phyloP scores from a whole-genome alignment of 768 basidiomycete genomes.

The Fomitopsis serialis region DNA sequence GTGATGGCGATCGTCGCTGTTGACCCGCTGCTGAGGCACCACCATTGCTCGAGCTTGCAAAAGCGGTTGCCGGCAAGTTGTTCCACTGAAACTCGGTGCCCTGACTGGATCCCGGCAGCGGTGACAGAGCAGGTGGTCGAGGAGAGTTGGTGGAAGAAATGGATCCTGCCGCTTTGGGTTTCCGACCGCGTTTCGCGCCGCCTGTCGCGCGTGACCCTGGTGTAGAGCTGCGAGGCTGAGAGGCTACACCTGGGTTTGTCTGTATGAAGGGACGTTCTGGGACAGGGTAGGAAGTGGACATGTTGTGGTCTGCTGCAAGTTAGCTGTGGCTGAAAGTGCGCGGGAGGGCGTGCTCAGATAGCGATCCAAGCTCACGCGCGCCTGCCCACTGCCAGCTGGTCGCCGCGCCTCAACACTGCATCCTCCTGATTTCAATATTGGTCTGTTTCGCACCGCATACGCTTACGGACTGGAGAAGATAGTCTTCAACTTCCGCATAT shows the following conservation, averaged over 20 bases:
- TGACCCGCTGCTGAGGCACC: neutral
- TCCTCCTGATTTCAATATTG: too few species aligned
- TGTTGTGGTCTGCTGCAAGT: neutral
- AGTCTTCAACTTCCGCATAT: too few species aligned
- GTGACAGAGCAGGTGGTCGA: slow-evolving; percentile 11
- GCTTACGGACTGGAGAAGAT: too few species aligned
- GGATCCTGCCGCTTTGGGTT: slow-evolving; percentile 22
- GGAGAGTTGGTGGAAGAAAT: slow-evolving; percentile 11
- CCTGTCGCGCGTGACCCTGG: slow-evolving; percentile 12
- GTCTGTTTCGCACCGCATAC: too few species aligned
- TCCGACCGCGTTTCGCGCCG: slow-evolving; percentile 26
- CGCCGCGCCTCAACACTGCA: too few species aligned
- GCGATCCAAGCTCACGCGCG: too few species aligned
- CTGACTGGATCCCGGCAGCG: slow-evolving; percentile 11
- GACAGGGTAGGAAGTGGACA: slow-evolving; percentile 20
- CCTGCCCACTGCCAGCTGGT: too few species aligned
- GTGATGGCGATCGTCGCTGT: neutral
- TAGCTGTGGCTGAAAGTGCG: neutral
- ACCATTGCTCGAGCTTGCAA: neutral
- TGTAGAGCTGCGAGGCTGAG: slow-evolving; percentile 12
- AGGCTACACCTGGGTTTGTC: slow-evolving; percentile 3
- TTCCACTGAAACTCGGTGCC: slow-evolving; percentile 14
- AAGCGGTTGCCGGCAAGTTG: neutral
- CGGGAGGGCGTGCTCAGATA: too few species aligned
- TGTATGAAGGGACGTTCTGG: slow-evolving; percentile 22